phyloP scores from a whole-genome alignment of 2,329 filamentous ascomycete genomes.

The Laburnicola sp. region DNA sequence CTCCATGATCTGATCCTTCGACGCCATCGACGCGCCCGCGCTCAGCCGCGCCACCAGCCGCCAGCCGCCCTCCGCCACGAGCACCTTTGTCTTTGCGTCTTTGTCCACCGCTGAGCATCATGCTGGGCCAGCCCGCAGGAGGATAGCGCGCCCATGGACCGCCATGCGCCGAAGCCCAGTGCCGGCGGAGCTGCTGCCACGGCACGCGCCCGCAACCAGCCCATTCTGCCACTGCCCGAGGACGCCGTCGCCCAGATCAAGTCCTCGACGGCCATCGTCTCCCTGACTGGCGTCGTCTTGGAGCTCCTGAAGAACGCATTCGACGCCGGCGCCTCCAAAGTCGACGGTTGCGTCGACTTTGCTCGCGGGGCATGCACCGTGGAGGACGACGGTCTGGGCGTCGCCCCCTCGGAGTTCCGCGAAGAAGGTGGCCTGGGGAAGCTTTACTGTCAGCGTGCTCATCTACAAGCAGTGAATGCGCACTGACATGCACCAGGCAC shows the following conservation, averaged over 20 bases:
- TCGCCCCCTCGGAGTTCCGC: slow-evolving; percentile 72
- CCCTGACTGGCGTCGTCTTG: slow-evolving; percentile 69
- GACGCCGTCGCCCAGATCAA: slow-evolving; percentile 77
- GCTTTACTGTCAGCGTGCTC: slow-evolving; percentile 62
- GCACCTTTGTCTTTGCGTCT: background rate
- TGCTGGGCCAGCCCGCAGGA: slow-evolving; percentile 5
- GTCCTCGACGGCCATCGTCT: slow-evolving; percentile 79
- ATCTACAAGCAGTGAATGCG: slow-evolving; percentile 8
- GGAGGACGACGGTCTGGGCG: slow-evolving; percentile 83
- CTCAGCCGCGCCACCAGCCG: background rate
- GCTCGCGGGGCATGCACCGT: slow-evolving; percentile 73
- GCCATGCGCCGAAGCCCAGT: slow-evolving; percentile 16
- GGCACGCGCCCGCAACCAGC: slow-evolving; percentile 2
- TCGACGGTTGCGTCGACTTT: slow-evolving; percentile 76
- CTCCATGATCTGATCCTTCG: background rate
- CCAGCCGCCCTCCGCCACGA: slow-evolving; percentile 1
- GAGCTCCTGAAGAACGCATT: slow-evolving; percentile 82
- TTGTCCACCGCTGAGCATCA: background rate
- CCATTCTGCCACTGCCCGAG: slow-evolving; percentile 69
- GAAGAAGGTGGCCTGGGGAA: slow-evolving; percentile 71
- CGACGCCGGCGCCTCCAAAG: slow-evolving; percentile 71
- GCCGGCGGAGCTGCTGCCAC: background rate
- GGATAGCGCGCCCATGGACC: slow-evolving; percentile 10
- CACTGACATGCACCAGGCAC: slow-evolving; percentile 62
- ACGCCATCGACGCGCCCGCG: background rate